Conservation (phyloP, 139 green algal species). For the Tetraselmis chui region DNA sequence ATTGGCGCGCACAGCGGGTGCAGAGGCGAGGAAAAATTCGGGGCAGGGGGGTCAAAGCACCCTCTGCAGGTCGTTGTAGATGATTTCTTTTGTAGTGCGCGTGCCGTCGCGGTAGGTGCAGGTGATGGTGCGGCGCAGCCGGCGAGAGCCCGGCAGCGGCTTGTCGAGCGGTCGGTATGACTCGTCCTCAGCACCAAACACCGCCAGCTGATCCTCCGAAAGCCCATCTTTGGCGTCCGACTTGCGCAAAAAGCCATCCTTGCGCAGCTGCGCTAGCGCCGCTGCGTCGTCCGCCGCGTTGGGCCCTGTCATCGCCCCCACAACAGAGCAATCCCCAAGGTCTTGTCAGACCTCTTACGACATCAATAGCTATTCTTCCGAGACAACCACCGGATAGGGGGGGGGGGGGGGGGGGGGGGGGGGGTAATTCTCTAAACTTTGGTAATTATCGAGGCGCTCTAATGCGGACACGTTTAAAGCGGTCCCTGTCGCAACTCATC, state of each 20-base stretch:
- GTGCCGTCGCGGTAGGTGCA: not conserved
- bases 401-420: too few species aligned
- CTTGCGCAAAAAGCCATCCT: not conserved
- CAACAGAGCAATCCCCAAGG: too few species aligned
- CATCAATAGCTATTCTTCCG: too few species aligned
- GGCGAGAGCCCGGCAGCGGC: not conserved
- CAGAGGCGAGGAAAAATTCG: too few species aligned
- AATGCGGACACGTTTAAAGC: too few species aligned
- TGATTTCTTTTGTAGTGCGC: not conserved
- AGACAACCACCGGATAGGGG: too few species aligned
- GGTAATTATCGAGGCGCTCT: too few species aligned
- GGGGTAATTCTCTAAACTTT: too few species aligned
- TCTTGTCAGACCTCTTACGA: too few species aligned
- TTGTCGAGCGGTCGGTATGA: not conserved
- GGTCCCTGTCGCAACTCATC: too few species aligned
- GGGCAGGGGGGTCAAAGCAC: too few species aligned
- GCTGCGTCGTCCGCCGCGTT: not conserved
- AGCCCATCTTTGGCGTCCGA: not conserved
- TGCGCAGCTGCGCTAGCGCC: not conserved
- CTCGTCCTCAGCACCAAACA: not conserved
- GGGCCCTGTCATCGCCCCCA: not conserved
- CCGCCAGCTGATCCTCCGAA: not conserved
- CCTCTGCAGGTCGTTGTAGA: not conserved
- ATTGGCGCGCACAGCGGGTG: too few species aligned
- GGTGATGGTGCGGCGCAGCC: not conserved